phyloP scores from a whole-genome alignment of 805 yeast genomes.

The Lipomyces mesembrius region DNA sequence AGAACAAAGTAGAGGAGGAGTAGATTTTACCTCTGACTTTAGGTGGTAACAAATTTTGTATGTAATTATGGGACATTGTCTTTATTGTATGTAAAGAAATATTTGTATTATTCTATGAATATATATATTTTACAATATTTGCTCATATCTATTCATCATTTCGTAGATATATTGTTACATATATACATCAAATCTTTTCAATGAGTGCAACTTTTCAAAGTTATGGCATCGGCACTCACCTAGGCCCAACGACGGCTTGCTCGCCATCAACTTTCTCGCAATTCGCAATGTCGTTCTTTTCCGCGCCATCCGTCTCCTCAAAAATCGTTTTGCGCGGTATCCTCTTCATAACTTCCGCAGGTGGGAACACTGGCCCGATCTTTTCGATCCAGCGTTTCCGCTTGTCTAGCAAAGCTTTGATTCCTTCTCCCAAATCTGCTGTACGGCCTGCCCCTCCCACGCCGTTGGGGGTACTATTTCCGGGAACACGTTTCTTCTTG shows the following conservation, averaged over 20 bases:
- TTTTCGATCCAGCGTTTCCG: slow-evolving; percentile 84
- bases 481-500: slow-evolving; percentile 54
- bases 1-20: slow-evolving; percentile 27
- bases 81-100: slow-evolving; percentile 1
- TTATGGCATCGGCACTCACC: neutral
- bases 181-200: neutral
- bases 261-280: slow-evolving; percentile 11
- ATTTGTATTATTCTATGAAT: neutral
- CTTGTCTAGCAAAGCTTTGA: slow-evolving; percentile 80
- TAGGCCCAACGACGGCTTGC: slow-evolving; percentile 11
- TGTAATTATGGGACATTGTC: neutral
- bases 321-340: slow-evolving; percentile 71
- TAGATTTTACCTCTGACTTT: neutral
- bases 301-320: slow-evolving; percentile 41
- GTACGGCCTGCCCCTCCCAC: slow-evolving; percentile 47
- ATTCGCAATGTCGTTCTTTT: slow-evolving; percentile 5
- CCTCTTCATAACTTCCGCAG: slow-evolving; percentile 71
- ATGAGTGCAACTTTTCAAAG: neutral
- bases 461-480: slow-evolving; percentile 17
- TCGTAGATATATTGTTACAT: neutral
- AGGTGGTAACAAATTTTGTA: neutral
- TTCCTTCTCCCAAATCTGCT: slow-evolving; percentile 61
- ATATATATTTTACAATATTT: neutral
- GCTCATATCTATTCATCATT: neutral
- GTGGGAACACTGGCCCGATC: slow-evolving; percentile 82